Conservation (phyloP, 805 yeast species). For the Starmerella stigmatis region DNA sequence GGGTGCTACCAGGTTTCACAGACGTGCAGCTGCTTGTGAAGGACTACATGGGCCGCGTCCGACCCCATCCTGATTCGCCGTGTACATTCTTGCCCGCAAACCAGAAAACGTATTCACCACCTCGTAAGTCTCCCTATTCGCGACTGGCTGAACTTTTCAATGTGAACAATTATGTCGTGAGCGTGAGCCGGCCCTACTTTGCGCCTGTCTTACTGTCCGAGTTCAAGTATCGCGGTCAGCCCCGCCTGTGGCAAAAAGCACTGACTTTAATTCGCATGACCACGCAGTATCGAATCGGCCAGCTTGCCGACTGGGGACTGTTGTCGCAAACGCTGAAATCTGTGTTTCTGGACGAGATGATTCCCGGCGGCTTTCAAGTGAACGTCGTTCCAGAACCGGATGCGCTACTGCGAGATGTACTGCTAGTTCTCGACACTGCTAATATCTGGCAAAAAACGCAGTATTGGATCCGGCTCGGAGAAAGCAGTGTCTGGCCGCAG, state of each 20-base stretch:
- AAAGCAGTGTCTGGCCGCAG: conserved; percentile 86
- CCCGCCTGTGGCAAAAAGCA: conserved; percentile 33
- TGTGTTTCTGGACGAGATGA: conserved; percentile 76
- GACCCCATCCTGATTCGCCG: conserved; percentile 24
- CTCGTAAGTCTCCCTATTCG: conserved; percentile 65
- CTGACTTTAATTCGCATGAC: conserved; percentile 62
- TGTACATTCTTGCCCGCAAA: conserved; percentile 33
- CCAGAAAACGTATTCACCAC: conserved; percentile 32
- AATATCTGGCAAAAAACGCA: conserved; percentile 62
- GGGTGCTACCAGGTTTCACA: conserved; percentile 42
- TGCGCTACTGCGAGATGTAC: conserved; percentile 57
- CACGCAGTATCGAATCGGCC: conserved; percentile 70
- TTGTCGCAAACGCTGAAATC: conserved; percentile 60
- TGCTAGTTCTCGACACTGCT: conserved; percentile 68
- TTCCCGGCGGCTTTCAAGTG: conserved; percentile 73
- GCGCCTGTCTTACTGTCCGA: conserved; percentile 84
- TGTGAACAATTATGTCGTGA: conserved; percentile 84
- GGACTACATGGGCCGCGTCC: conserved; percentile 41
- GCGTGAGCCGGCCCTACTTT: conserved; percentile 85
- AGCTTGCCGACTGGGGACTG: conserved; percentile 67
- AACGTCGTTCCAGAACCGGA: conserved; percentile 82
- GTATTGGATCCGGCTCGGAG: conserved; percentile 86
- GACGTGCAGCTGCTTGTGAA: conserved; percentile 51
- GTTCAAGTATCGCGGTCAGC: conserved; percentile 50
- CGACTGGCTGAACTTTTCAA: conserved; percentile 85